These are phyloP conservation scores for Termitomyces sp. DNA, from an alignment of 768 basidiomycete species.

Conservation along the genomic window DNA sequence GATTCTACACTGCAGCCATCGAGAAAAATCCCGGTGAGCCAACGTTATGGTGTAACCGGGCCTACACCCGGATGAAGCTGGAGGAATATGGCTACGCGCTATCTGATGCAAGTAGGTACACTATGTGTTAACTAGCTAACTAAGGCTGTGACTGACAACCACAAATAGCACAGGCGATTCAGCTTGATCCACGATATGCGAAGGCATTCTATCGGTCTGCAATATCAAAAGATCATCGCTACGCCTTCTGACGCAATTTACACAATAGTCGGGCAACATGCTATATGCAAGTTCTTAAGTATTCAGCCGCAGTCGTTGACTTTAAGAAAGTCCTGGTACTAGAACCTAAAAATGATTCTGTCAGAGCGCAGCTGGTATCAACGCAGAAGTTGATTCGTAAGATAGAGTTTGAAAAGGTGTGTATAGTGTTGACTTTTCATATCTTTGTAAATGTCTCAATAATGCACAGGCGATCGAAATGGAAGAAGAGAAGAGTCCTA, in stretches of 20 bases:
- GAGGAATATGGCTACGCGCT: conserved; percentile 93
- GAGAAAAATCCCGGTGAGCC: conserved; percentile 83
- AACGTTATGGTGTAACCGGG: conserved; percentile 92
- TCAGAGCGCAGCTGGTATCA: conserved; percentile 73
- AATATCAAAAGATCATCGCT: neutral
- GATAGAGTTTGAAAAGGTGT: conserved; percentile 91
- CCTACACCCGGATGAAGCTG: conserved; percentile 87
- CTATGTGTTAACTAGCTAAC: neutral
- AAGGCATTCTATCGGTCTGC: conserved; percentile 81
- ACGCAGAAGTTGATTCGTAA: conserved; percentile 89
- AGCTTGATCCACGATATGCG: conserved; percentile 82
- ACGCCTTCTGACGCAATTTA: neutral
- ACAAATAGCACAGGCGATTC: conserved; percentile 69
- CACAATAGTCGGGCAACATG: conserved; percentile 74
- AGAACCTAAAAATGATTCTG: conserved; percentile 82
- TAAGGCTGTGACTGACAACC: conserved; percentile 2
- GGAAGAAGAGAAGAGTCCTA: conserved; percentile 81
- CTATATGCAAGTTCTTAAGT: conserved; percentile 84
- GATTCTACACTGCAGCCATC: conserved; percentile 80
- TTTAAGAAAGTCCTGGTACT: conserved; percentile 79
- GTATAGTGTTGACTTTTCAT: neutral
- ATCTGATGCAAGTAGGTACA: conserved; percentile 70
- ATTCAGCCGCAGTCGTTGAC: conserved; percentile 80
- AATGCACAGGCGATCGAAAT: conserved; percentile 75
- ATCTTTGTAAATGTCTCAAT: neutral